Conservation (phyloP, 495 filamentous ascomycete species). For the Zalerion maritima region DNA sequence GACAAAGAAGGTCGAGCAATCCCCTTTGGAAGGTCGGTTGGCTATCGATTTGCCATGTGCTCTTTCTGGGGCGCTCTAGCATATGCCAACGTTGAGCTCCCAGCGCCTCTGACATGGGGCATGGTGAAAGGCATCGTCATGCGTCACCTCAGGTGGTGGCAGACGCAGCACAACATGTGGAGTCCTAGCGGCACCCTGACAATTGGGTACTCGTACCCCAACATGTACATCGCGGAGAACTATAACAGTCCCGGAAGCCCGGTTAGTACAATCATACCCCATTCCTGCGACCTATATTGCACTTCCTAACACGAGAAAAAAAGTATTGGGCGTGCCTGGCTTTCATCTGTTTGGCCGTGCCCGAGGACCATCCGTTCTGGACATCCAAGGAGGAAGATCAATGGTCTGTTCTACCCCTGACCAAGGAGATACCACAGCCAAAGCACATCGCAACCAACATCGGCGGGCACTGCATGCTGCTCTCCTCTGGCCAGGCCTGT, state of each 20-base stretch:
- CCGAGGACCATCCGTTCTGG: constrained; percentile 62
- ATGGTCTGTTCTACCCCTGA: constrained; percentile 31
- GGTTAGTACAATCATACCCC: constrained; percentile 10
- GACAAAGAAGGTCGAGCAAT: constrained; percentile 51
- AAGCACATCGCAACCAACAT: constrained; percentile 49
- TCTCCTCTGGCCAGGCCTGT: constrained; percentile 63
- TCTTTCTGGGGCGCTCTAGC: constrained; percentile 68
- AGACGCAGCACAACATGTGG: constrained; percentile 57
- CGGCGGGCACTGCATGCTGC: constrained; percentile 53
- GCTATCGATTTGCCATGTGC: constrained; percentile 70
- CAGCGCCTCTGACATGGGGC: constrained; percentile 56
- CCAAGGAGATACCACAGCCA: constrained; percentile 47
- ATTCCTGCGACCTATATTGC: neutral
- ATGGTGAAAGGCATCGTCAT: constrained; percentile 63
- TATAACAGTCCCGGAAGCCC: constrained; percentile 58
- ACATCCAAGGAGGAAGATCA: constrained; percentile 48
- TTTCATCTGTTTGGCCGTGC: constrained; percentile 56
- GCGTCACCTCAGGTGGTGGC: constrained; percentile 66
- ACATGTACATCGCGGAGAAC: constrained; percentile 66
- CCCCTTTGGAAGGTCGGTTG: constrained; percentile 62
- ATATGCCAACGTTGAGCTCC: constrained; percentile 58
- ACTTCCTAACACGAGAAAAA: constrained; percentile 13
- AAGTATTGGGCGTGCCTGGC: constrained; percentile 68
- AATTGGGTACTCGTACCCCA: constrained; percentile 65
- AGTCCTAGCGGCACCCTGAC: constrained; percentile 56